Conservation (phyloP, 1,139 yeast species). For the Eremothecium sinecaudum region DNA sequence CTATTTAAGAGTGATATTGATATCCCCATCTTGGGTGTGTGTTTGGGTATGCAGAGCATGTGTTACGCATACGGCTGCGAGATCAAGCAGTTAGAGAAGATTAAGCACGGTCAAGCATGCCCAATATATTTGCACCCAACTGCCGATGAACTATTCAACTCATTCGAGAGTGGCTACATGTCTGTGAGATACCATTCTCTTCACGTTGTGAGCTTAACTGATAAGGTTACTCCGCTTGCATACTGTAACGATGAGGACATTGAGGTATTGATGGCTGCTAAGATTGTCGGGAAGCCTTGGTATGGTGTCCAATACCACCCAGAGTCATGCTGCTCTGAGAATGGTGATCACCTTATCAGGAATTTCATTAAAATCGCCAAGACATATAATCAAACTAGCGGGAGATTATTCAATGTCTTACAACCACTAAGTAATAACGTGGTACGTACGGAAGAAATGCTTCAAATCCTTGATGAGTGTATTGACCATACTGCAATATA, state of each 20-base stretch:
- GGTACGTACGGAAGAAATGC: background rate
- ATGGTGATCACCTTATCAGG: slow-evolving; percentile 48
- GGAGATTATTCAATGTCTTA: background rate
- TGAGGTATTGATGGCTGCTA: slow-evolving; percentile 67
- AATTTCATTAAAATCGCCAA: slow-evolving; percentile 56
- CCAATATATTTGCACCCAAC: slow-evolving; percentile 30
- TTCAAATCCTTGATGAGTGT: background rate
- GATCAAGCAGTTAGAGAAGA: slow-evolving; percentile 44
- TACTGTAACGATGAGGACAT: slow-evolving; percentile 35
- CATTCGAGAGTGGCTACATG: slow-evolving; percentile 38
- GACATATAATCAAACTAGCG: slow-evolving; percentile 29
- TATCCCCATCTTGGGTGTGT: slow-evolving; percentile 79
- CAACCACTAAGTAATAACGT: background rate
- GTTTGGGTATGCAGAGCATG: slow-evolving; percentile 85
- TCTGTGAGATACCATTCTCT: slow-evolving; percentile 89
- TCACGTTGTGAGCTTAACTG: slow-evolving; percentile 36
- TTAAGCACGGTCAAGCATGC: slow-evolving; percentile 84
- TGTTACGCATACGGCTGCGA: slow-evolving; percentile 57
- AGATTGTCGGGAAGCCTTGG: slow-evolving; percentile 53
- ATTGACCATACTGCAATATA: background rate
- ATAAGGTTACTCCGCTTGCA: slow-evolving; percentile 46
- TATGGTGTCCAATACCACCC: slow-evolving; percentile 97
- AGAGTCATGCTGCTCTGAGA: slow-evolving; percentile 76
- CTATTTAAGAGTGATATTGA: slow-evolving; percentile 20
- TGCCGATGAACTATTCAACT: slow-evolving; percentile 34